phyloP scores from a whole-genome alignment of 495 filamentous ascomycete genomes.

The Durotheca rogersii region DNA sequence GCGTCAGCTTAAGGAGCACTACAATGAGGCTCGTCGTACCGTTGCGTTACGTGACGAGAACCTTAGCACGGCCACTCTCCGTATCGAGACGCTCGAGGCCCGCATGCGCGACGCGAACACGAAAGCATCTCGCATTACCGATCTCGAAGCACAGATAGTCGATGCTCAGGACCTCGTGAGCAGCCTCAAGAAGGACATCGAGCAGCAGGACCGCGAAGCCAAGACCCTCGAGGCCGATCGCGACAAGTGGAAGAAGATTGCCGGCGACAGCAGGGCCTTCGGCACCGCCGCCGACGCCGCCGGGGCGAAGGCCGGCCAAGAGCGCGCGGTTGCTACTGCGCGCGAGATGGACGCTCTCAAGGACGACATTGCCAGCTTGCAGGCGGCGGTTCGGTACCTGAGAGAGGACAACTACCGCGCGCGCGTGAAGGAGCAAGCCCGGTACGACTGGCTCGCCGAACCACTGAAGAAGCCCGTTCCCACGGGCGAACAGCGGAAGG shows the following conservation, averaged over 20 bases:
- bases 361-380: slow-evolving; percentile 65
- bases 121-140: slow-evolving; percentile 61
- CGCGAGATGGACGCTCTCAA: slow-evolving; percentile 74
- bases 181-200: slow-evolving; percentile 63
- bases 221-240: slow-evolving; percentile 61
- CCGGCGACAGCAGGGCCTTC: slow-evolving; percentile 62
- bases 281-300: slow-evolving; percentile 49
- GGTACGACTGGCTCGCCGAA: slow-evolving; percentile 64
- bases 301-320: slow-evolving; percentile 55
- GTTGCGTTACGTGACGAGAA: slow-evolving; percentile 65
- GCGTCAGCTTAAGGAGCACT: slow-evolving; percentile 69
- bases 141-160: slow-evolving; percentile 61
- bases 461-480: slow-evolving; percentile 58
- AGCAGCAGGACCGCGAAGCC: slow-evolving; percentile 59
- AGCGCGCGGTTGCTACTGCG: slow-evolving; percentile 65
- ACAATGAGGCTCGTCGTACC: slow-evolving; percentile 62
- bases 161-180: slow-evolving; percentile 57
- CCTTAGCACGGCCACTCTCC: slow-evolving; percentile 74
- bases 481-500: slow-evolving; percentile 56
- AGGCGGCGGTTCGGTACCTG: slow-evolving; percentile 75
- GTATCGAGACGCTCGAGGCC: slow-evolving; percentile 87
- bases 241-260: slow-evolving; percentile 74
- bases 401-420: slow-evolving; percentile 74
- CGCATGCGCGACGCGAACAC: slow-evolving; percentile 77
- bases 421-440: slow-evolving; percentile 60